Evolutionary conservation across 306 rosid genomes (phyloP).

Genomic region (Boehmeria nivea): DNA sequence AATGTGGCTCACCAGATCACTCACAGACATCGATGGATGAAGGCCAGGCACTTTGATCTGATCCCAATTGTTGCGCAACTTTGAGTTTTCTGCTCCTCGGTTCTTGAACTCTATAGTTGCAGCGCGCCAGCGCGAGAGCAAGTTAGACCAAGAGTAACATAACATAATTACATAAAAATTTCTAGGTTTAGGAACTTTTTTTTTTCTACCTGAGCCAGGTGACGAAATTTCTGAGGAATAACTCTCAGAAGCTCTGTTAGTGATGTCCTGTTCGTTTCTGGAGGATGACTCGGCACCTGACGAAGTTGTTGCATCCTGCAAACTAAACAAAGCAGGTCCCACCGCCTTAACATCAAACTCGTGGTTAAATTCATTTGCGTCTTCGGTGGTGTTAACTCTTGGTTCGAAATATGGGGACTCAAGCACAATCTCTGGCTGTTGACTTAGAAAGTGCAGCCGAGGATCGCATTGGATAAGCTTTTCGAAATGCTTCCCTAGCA

Average conservation of each 20-base stretch:
- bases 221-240: slow-evolving; percentile 46
- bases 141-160: slow-evolving; percentile 1
- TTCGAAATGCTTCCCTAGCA: slow-evolving; percentile 70
- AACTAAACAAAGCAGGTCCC: slow-evolving; percentile 34
- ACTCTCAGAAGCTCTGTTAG: slow-evolving; percentile 24
- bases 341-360: slow-evolving; percentile 33
- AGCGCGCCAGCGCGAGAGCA: slow-evolving; percentile 30
- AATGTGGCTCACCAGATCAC: slow-evolving; percentile 57
- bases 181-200: background rate
- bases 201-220: slow-evolving; percentile 49
- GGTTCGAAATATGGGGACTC: slow-evolving; percentile 67
- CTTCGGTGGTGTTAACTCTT: slow-evolving; percentile 25
- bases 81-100: slow-evolving; percentile 34
- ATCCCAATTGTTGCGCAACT: slow-evolving; percentile 41
- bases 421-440: slow-evolving; percentile 56
- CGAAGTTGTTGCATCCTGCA: slow-evolving; percentile 50
- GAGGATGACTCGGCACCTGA: slow-evolving; percentile 61
- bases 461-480: slow-evolving; percentile 83
- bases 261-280: slow-evolving; percentile 44
- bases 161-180: background rate
- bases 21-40: slow-evolving; percentile 62
- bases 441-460: slow-evolving; percentile 64
- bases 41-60: slow-evolving; percentile 64
- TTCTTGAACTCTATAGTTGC: slow-evolving; percentile 28
- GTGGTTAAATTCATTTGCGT: slow-evolving; percentile 33